Percentiles rank a stretch among this genome's conserved stretches.
phyloP scores from a whole-genome alignment of 495 filamentous ascomycete genomes.

The Margaritispora aquatica region DNA sequence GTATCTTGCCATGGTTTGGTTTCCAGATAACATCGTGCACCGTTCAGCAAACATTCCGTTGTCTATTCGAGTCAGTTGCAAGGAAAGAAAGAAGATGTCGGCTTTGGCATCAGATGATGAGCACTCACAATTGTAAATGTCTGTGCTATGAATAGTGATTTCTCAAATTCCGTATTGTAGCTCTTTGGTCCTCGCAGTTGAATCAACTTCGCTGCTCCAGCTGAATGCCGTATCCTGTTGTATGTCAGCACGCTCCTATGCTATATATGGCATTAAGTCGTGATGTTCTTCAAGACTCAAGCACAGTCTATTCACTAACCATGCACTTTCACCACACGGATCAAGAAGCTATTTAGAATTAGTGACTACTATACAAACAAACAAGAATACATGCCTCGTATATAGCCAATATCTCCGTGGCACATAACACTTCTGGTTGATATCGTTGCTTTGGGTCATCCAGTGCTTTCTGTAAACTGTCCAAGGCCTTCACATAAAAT shows the following conservation, averaged over 20 bases:
- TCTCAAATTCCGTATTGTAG: slow-evolving; percentile 32
- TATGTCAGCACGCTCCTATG: neutral
- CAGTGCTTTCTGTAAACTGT: slow-evolving; percentile 29
- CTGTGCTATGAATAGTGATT: slow-evolving; percentile 30
- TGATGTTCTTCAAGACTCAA: neutral
- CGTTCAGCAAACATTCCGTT: slow-evolving; percentile 27
- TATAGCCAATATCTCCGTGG: slow-evolving; percentile 28
- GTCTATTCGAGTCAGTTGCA: slow-evolving; percentile 15
- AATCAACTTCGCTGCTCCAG: slow-evolving; percentile 28
- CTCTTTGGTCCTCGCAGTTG: slow-evolving; percentile 28
- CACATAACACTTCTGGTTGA: slow-evolving; percentile 30
- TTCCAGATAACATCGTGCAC: slow-evolving; percentile 26
- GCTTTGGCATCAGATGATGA: neutral
- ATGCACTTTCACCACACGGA: slow-evolving; percentile 19
- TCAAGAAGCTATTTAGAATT: slow-evolving; percentile 20
- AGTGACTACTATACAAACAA: neutral
- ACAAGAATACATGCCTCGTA: slow-evolving; percentile 25
- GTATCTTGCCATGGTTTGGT: slow-evolving; percentile 25
- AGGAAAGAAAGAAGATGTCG: too few species aligned
- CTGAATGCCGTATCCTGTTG: slow-evolving; percentile 25
- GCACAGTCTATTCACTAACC: neutral
- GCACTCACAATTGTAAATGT: slow-evolving; percentile 26
- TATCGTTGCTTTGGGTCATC: slow-evolving; percentile 20
- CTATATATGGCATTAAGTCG: too few species aligned
- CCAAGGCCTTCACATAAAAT: slow-evolving; percentile 29